A percentile compares a stretch with the other conserved stretches of the same genome.
phyloP scores from a whole-genome alignment of 495 filamentous ascomycete genomes.

The Penicillium paradoxum region DNA sequence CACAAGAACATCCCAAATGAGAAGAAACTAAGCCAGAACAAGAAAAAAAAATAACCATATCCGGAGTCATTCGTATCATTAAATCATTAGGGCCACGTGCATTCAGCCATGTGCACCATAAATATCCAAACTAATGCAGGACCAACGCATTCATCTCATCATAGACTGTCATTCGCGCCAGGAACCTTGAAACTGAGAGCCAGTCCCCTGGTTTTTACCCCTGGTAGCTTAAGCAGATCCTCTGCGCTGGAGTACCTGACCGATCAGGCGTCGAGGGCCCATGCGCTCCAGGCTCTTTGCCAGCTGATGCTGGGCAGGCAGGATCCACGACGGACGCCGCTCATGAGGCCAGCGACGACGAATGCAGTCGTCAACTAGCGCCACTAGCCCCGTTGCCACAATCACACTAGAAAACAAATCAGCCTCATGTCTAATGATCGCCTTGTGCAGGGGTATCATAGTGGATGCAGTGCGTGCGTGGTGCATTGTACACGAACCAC shows the following conservation, averaged over 20 bases:
- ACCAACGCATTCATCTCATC: neutral
- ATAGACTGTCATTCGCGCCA: neutral
- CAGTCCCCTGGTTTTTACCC: neutral
- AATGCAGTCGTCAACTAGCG: slow-evolving; percentile 90
- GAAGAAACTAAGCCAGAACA: neutral
- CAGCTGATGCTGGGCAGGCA: slow-evolving; percentile 53
- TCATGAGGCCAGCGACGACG: slow-evolving; percentile 70
- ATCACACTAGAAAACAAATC: slow-evolving; percentile 58
- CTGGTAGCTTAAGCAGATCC: slow-evolving; percentile 30
- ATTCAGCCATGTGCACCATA: neutral
- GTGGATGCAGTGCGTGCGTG: neutral
- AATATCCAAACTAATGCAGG: neutral
- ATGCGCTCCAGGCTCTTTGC: slow-evolving; percentile 60
- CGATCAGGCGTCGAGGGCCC: slow-evolving; percentile 67
- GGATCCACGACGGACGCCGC: slow-evolving; percentile 51
- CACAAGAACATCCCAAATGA: neutral
- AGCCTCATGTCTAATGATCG: slow-evolving; percentile 6
- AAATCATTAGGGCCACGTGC: neutral
- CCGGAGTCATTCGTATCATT: slow-evolving; percentile 1
- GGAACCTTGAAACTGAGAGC: neutral
- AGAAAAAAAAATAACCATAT: neutral
- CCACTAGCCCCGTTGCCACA: slow-evolving; percentile 82
- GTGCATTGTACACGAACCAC: slow-evolving; percentile 3
- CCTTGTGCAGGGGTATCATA: neutral
- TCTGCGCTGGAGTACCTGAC: slow-evolving; percentile 69